Evolutionary conservation across 345 rosid genomes (phyloP).

Genomic region (Rubroshorea leprosula): DNA sequence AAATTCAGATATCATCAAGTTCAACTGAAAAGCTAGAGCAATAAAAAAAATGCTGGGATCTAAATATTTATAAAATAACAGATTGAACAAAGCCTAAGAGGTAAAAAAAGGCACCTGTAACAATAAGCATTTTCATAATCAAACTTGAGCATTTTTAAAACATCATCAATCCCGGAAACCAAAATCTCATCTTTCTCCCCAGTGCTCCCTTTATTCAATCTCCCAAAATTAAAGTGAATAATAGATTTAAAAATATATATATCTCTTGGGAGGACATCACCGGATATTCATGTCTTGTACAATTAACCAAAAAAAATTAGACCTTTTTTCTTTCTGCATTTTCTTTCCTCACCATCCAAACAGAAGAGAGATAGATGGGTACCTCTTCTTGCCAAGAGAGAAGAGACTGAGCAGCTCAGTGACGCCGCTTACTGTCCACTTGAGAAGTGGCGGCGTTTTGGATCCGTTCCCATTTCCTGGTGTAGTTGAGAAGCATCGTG

Average conservation of each 20-base stretch:
- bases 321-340: neutral
- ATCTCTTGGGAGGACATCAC: neutral
- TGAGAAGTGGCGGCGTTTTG: constrained; percentile 42
- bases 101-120: constrained; percentile 43
- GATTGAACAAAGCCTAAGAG: neutral
- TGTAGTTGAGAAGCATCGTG: no score
- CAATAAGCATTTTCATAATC: constrained; percentile 82
- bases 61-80: no score
- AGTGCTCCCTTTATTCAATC: constrained; percentile 16
- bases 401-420: constrained; percentile 64
- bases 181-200: constrained; percentile 27
- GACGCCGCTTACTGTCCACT: constrained; percentile 60
- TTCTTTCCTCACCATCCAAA: constrained; percentile 19
- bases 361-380: neutral
- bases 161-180: constrained; percentile 45
- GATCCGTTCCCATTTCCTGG: no score
- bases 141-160: constrained; percentile 42
- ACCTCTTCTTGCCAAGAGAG: constrained; percentile 38
- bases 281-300: no score
- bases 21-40: no score
- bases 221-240: constrained; percentile 7
- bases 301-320: neutral
- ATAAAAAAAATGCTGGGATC: no score
- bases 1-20: no score
- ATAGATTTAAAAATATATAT: neutral